Conservation (phyloP, 2,329 filamentous ascomycete species). For the Pseudophaeomoniella oleicola region DNA sequence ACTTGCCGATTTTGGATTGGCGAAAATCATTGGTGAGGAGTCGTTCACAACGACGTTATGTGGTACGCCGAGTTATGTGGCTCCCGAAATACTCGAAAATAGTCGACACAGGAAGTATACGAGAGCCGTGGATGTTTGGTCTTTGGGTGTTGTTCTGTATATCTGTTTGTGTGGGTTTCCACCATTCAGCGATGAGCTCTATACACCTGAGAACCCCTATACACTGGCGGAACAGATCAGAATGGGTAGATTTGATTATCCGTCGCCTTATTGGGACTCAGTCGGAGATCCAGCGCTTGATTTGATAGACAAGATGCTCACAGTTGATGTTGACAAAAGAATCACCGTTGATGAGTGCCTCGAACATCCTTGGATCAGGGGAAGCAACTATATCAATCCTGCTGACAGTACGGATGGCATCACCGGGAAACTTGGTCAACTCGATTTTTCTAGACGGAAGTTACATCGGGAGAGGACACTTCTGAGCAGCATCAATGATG, state of each 20-base stretch:
- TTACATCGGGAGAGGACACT: constrained; percentile 70
- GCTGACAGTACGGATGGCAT: constrained; percentile 86
- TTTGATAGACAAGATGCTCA: constrained; percentile 88
- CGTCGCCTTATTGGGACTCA: constrained; percentile 88
- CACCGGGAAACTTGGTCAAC: constrained; percentile 65
- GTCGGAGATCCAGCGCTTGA: constrained; percentile 79
- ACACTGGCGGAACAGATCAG: constrained; percentile 81
- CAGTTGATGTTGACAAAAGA: constrained; percentile 68
- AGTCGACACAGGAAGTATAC: constrained; percentile 76
- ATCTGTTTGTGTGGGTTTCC: constrained; percentile 95
- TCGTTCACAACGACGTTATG: constrained; percentile 93
- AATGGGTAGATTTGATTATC: constrained; percentile 79
- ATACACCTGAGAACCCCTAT: constrained; percentile 67
- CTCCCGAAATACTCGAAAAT: constrained; percentile 83
- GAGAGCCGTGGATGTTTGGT: constrained; percentile 92
- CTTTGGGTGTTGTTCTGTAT: constrained; percentile 91
- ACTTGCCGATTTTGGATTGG: constrained; percentile 87
- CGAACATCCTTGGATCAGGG: constrained; percentile 76
- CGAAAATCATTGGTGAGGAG: constrained; percentile 96
- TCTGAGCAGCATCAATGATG: constrained; percentile 65
- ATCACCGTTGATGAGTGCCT: constrained; percentile 86
- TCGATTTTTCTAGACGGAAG: constrained; percentile 76
- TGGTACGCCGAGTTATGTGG: constrained; percentile 94
- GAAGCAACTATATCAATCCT: constrained; percentile 35
- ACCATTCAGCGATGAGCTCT: constrained; percentile 90